phyloP scores from a whole-genome alignment of 495 filamentous ascomycete species.

The Penicillium paradoxum region DNA sequence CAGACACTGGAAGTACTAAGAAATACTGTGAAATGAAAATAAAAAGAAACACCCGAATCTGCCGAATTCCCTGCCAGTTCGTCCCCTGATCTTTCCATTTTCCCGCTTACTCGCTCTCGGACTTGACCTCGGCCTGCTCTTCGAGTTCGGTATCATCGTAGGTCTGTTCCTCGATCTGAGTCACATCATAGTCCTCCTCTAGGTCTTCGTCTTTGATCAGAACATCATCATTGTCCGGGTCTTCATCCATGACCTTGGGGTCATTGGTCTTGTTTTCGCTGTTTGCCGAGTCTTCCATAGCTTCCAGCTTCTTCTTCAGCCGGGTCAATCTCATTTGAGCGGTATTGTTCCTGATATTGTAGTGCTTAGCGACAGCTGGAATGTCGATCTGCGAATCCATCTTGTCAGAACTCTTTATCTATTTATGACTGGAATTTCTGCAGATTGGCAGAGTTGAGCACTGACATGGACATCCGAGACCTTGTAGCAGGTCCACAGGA shows the following conservation, averaged over 20 bases:
- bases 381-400: background rate
- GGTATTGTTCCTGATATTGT: background rate
- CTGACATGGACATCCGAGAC: background rate
- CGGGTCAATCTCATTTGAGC: background rate
- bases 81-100: background rate
- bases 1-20: background rate
- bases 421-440: background rate
- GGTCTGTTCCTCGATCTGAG: background rate
- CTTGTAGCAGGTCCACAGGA: background rate
- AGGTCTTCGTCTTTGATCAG: background rate
- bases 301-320: slow-evolving; percentile 1
- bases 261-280: background rate
- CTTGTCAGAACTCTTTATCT: background rate
- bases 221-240: background rate
- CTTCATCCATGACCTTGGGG: slow-evolving; percentile 1
- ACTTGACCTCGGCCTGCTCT: background rate
- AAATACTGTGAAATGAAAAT: background rate
- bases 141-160: background rate
- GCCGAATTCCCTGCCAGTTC: background rate
- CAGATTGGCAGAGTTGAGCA: background rate
- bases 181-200: no score
- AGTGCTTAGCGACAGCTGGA: background rate
- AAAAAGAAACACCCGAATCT: background rate
- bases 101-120: background rate
- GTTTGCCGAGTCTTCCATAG: slow-evolving; percentile 1